phyloP scores from a whole-genome alignment of 1,284 basidiomycete genomes.

The Inonotus hispidus region DNA sequence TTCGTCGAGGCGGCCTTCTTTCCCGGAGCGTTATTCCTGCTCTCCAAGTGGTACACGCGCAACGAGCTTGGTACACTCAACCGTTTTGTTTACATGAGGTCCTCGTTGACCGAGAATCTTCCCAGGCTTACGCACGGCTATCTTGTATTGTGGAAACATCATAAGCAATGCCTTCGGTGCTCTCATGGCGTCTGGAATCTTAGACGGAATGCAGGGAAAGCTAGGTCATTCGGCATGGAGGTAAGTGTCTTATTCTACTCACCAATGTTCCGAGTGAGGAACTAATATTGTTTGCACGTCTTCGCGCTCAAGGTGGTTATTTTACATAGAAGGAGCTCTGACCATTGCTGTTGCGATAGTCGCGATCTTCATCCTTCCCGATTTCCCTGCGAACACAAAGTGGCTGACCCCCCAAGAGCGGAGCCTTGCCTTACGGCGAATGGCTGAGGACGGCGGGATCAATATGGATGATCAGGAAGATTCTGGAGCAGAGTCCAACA shows the following conservation, averaged over 20 bases:
- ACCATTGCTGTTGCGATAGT: slow-evolving; percentile 17
- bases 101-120: slow-evolving; percentile 12
- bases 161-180: slow-evolving; percentile 49
- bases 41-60: slow-evolving; percentile 25
- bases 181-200: slow-evolving; percentile 33
- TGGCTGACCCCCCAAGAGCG: slow-evolving; percentile 30
- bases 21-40: slow-evolving; percentile 24
- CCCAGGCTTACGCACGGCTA: slow-evolving; percentile 26
- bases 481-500: neutral
- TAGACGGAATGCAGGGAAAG: slow-evolving; percentile 41
- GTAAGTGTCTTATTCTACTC: slow-evolving; percentile 8
- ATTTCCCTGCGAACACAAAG: slow-evolving; percentile 30
- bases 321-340: slow-evolving; percentile 12
- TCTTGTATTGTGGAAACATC: slow-evolving; percentile 43
- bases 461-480: slow-evolving; percentile 25
- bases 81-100: neutral
- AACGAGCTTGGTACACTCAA: slow-evolving; percentile 2
- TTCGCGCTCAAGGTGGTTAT: slow-evolving; percentile 23
- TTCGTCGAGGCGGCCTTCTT: slow-evolving; percentile 29
- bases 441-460: slow-evolving; percentile 38
- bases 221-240: slow-evolving; percentile 40
- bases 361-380: slow-evolving; percentile 35
- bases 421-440: slow-evolving; percentile 36
- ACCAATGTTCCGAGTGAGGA: neutral
- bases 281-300: slow-evolving; percentile 5